These are phyloP conservation scores for Curvularia eragrostidis DNA, from an alignment of 2,329 filamentous ascomycete species.

Conservation along the genomic window DNA sequence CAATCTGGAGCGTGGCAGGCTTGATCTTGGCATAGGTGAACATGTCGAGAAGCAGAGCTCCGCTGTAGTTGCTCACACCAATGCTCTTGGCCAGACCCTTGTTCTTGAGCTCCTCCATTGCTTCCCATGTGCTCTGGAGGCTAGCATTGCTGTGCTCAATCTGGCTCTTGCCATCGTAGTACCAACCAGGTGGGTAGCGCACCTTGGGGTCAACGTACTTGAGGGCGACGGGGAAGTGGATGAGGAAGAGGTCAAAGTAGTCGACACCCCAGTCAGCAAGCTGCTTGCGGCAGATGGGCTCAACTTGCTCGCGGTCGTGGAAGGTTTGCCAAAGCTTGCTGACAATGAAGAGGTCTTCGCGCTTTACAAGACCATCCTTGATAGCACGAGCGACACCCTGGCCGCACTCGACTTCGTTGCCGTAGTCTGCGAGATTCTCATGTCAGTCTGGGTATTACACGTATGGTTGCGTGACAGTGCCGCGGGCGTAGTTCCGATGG, in stretches of 20 bases:
- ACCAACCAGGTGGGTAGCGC: conserved; percentile 49
- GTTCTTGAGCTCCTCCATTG: conserved; percentile 50
- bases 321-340: conserved; percentile 94
- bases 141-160: conserved; percentile 48
- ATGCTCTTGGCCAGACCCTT: conserved; percentile 48
- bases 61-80: conserved; percentile 48
- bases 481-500: conserved; percentile 13
- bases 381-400: conserved; percentile 48
- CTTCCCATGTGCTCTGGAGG: conserved; percentile 49
- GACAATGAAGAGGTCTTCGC: conserved; percentile 86
- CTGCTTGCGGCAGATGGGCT: conserved; percentile 72
- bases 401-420: conserved; percentile 48
- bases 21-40: conserved; percentile 58
- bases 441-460: conserved; percentile 4
- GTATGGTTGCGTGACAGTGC: conserved; percentile 5
- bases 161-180: conserved; percentile 41
- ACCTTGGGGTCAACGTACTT: conserved; percentile 57
- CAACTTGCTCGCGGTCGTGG: conserved; percentile 80
- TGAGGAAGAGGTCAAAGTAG: conserved; percentile 61
- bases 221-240: conserved; percentile 88
- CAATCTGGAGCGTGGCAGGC: conserved; percentile 48
- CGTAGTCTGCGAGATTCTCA: conserved; percentile 39
- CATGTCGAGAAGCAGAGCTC: conserved; percentile 58
- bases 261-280: conserved; percentile 48
- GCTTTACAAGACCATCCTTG: conserved; percentile 49